phyloP scores from a whole-genome alignment of 305 asterid species.

The Plantago coronopus region DNA sequence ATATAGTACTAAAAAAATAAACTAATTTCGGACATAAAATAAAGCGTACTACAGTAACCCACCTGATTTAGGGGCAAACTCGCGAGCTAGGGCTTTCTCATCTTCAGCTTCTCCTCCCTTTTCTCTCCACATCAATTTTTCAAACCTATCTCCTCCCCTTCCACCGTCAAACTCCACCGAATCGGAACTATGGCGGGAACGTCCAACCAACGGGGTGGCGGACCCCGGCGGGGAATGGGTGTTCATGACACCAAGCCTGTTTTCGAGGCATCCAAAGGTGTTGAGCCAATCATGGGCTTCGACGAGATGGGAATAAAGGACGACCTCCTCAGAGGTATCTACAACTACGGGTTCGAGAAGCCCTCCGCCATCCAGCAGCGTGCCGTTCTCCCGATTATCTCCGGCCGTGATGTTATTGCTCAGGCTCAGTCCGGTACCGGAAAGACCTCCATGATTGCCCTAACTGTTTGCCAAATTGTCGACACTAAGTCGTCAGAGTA shows the following conservation, averaged over 20 bases:
- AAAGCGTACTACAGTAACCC: too few relatives aligned
- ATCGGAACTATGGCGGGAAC: slow-evolving; percentile 35
- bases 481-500: slow-evolving; percentile 93
- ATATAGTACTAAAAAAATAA: too few relatives aligned
- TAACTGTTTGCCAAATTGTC: slow-evolving; percentile 84
- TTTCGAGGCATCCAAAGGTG: slow-evolving; percentile 84
- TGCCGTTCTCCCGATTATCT: slow-evolving; percentile 76
- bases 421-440: slow-evolving; percentile 97
- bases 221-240: slow-evolving; percentile 39
- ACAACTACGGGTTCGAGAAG: slow-evolving; percentile 86
- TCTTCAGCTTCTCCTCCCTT: background rate
- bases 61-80: slow-evolving; percentile 1
- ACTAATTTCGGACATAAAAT: too few relatives aligned
- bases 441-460: slow-evolving; percentile 94
- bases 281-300: slow-evolving; percentile 75
- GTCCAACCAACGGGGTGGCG: slow-evolving; percentile 54
- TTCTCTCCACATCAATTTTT: slow-evolving; percentile 2
- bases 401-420: slow-evolving; percentile 91
- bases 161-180: background rate
- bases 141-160: too few relatives aligned
- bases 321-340: slow-evolving; percentile 78
- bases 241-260: slow-evolving; percentile 58
- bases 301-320: slow-evolving; percentile 91
- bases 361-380: slow-evolving; percentile 97
- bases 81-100: slow-evolving; percentile 26